Evolutionary conservation across 805 yeast genomes (phyloP), one percentile per base, ranked within the genome.

Genomic region (Torulaspora maleeae): DNA sequence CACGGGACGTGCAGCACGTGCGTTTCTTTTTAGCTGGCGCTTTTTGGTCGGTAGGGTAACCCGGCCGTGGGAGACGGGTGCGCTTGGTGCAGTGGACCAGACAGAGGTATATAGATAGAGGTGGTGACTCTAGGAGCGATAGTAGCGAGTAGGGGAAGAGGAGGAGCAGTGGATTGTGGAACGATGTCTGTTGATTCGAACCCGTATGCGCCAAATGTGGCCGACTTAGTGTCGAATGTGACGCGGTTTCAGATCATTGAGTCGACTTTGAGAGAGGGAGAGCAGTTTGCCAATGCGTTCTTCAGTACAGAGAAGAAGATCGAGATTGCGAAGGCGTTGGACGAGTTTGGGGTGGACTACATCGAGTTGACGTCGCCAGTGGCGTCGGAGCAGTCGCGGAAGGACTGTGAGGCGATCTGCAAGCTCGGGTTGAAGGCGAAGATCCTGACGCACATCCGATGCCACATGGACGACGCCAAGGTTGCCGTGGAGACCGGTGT

Each of bases 301-400:
- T 91, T 91, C 75, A 73, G 82, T 59, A 87, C 96, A 16, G 98
- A 87, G 64, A 91, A 87, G 75, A 91, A 91, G 72, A 87, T 91
- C 55, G 95, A 90, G 70, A 91, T 91, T 54, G 99, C 99, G 55
- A 89, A 80, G 73, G 98, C 98, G 4, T 74, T 91, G 47, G 97
- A 91, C 69, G 98, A 91, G 60, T 91, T 91, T 63, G 99, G 99
- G 58, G 99, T 89, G 37, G 99, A 91, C 72, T 91, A 93, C 73
- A 93, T 91, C 54, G 99, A 91, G 73, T 76, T 91, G 66, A 91
- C 99, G n/a, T 89, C 97, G 4, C 99, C 99, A 10, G 97, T 95
- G 47, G 98, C 99, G 30, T 82, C 93, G 46, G 98, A 91, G 69
- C 98, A 91, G 74, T 80, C 90, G 45, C 79, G 95, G 66, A 71